Evolutionary conservation across 163 green algal species (phyloP).

Genomic region (Volvox carteri): DNA sequence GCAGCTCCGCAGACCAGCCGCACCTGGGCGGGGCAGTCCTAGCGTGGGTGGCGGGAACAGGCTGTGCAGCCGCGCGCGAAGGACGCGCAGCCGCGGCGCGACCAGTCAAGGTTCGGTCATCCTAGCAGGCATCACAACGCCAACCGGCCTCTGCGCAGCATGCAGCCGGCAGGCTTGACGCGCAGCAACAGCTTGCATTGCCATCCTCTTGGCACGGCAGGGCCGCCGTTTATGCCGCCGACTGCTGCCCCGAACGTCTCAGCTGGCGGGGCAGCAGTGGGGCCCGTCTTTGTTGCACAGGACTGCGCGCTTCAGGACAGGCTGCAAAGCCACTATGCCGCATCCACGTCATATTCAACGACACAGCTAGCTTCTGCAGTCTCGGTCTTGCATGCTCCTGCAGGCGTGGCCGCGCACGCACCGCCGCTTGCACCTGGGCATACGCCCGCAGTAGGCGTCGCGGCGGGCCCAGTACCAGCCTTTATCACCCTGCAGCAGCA

Average conservation of each 20-base stretch:
- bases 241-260: neutral
- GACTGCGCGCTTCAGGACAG: constrained; percentile 6
- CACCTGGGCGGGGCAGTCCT: neutral
- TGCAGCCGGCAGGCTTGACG: constrained; percentile 11
- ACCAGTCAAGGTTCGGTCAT: neutral
- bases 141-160: neutral
- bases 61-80: neutral
- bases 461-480: neutral
- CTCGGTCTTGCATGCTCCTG: neutral
- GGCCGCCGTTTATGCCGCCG: neutral
- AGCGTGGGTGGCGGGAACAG: neutral
- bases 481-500: neutral
- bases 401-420: neutral
- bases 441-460: neutral
- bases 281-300: neutral
- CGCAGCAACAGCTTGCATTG: neutral
- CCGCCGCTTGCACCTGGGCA: no score
- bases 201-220: neutral
- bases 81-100: neutral
- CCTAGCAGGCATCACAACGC: neutral
- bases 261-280: neutral
- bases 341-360: constrained; percentile 12
- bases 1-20: constrained; percentile 7
- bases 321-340: constrained; percentile 32
- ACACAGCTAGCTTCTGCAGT: neutral